These are phyloP conservation scores for Cynanchum wilfordii DNA, from an alignment of 257 asterid genomes.

Conservation along the genomic window DNA sequence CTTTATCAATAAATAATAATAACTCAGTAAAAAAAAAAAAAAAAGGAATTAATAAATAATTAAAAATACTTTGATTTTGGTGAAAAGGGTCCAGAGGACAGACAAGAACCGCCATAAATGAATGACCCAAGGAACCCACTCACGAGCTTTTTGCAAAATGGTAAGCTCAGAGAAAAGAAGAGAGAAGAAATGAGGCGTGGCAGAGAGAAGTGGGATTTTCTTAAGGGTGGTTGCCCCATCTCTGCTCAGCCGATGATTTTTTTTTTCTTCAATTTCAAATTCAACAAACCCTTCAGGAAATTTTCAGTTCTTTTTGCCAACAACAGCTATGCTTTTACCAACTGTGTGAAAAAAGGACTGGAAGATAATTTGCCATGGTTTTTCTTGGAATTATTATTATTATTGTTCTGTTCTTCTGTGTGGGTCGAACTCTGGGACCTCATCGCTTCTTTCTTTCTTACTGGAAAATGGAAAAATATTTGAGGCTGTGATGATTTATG, in stretches of 20 bases:
- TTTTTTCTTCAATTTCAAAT: neutral
- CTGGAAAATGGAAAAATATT: neutral
- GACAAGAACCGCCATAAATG: no score
- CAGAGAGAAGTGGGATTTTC: constrained; percentile 9
- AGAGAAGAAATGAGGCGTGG: constrained; percentile 12
- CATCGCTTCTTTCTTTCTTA: neutral
- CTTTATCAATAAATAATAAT: no score
- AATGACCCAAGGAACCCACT: no score
- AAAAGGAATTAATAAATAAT: no score
- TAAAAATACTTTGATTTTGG: no score
- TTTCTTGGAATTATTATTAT: neutral
- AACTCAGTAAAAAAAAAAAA: no score
- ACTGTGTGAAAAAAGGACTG: neutral
- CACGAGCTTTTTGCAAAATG: neutral
- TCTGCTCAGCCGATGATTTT: constrained; percentile 22
- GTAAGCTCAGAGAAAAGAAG: neutral
- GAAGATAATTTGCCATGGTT: neutral
- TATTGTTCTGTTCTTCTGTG: neutral
- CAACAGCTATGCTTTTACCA: neutral
- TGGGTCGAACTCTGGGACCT: neutral
- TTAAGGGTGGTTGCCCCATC: constrained; percentile 33
- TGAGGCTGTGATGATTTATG: constrained; percentile 22
- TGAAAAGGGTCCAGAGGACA: no score
- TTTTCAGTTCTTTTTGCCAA: constrained; percentile 5
- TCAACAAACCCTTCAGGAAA: constrained; percentile 18